phyloP scores from a whole-genome alignment of 2,329 filamentous ascomycete species.

The Cladosporium sp. region DNA sequence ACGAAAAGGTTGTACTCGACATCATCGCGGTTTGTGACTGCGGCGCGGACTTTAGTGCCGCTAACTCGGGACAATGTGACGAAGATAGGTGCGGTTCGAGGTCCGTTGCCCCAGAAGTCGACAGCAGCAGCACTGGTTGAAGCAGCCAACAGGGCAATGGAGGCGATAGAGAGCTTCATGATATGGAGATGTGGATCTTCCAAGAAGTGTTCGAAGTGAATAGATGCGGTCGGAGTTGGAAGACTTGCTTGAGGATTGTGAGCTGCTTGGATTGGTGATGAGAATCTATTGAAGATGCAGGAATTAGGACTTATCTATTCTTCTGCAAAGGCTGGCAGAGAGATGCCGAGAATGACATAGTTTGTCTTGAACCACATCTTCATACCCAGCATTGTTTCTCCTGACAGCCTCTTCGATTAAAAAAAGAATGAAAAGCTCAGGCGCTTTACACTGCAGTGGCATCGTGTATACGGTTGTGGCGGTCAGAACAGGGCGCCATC shows the following conservation, averaged over 20 bases:
- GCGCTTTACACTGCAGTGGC: background rate
- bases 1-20: slow-evolving; percentile 33
- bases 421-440: background rate
- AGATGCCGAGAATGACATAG: slow-evolving; percentile 9
- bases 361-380: slow-evolving; percentile 16
- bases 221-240: background rate
- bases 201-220: background rate
- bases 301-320: slow-evolving; percentile 9
- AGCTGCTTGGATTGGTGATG: background rate
- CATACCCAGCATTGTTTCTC: slow-evolving; percentile 22
- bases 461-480: background rate
- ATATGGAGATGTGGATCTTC: background rate
- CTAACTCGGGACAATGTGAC: slow-evolving; percentile 25
- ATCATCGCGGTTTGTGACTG: slow-evolving; percentile 31
- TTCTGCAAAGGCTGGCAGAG: slow-evolving; percentile 12
- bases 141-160: slow-evolving; percentile 23
- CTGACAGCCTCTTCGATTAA: slow-evolving; percentile 10
- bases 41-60: slow-evolving; percentile 31
- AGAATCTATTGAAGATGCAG: background rate
- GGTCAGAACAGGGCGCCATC: background rate
- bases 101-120: slow-evolving; percentile 25
- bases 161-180: slow-evolving; percentile 20
- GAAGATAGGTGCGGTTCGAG: slow-evolving; percentile 26
- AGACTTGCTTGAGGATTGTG: background rate
- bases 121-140: slow-evolving; percentile 26